Percentiles rank a stretch among this genome's conserved stretches.
Conservation (phyloP, 805 yeast species). For the Candida michaelii region DNA sequence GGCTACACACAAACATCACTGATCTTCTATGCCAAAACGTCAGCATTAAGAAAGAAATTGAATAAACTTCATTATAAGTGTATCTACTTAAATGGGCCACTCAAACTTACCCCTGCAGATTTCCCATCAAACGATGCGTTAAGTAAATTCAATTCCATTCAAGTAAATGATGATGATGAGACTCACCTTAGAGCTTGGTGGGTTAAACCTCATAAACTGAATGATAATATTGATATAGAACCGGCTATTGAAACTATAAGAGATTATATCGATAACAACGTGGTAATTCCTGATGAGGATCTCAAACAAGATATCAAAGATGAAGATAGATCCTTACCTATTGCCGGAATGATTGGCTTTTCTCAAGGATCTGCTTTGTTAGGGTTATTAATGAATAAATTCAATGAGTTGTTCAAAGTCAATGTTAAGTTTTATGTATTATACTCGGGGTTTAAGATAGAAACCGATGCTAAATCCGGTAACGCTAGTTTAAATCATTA, state of each 20-base stretch:
- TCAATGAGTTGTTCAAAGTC: constrained; percentile 51
- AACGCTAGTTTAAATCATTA: constrained; percentile 25
- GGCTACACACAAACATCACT: constrained; percentile 88
- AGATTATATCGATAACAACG: constrained; percentile 56
- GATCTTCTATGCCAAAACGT: constrained; percentile 82
- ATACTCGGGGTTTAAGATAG: constrained; percentile 61
- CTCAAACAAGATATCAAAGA: constrained; percentile 17
- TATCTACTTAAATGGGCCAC: constrained; percentile 79
- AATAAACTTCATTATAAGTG: constrained; percentile 65
- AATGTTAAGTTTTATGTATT: constrained; percentile 68
- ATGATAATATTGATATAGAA: constrained; percentile 49
- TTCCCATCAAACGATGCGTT: constrained; percentile 68
- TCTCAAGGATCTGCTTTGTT: constrained; percentile 94
- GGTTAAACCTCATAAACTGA: constrained; percentile 46
- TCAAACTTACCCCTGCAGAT: constrained; percentile 61
- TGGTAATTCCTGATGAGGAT: constrained; percentile 37
- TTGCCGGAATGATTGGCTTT: constrained; percentile 86
- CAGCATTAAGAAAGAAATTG: constrained; percentile 81
- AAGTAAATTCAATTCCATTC: constrained; percentile 45
- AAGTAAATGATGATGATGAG: constrained; percentile 32
- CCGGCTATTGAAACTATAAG: constrained; percentile 50
- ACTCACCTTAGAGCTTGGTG: constrained; percentile 72
- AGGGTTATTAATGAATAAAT: constrained; percentile 63
- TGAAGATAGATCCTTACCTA: constrained; percentile 47
- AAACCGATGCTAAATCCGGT: constrained; percentile 24